Conservation (phyloP, 2,329 filamentous ascomycete species). For the Lachnum nothofagi region DNA sequence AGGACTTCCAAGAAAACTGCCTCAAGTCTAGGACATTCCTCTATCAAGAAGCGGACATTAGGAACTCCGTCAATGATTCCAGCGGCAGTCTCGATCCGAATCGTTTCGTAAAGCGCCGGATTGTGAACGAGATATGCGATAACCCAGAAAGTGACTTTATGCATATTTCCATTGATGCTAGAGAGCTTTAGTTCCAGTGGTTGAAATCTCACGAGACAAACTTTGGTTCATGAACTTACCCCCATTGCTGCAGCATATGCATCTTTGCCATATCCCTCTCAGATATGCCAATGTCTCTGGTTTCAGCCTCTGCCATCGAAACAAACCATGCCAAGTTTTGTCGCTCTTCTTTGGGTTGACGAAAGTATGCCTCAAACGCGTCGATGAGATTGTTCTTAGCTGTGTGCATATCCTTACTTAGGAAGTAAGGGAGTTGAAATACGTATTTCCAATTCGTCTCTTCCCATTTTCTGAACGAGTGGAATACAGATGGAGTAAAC, state of each 20-base stretch:
- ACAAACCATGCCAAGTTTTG: not conserved
- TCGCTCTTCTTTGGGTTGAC: not conserved
- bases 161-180: not conserved
- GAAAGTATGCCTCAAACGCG: not conserved
- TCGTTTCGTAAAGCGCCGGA: not conserved
- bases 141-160: not conserved
- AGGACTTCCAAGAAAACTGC: not conserved
- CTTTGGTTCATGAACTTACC: not conserved
- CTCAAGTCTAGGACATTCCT: not conserved
- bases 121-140: not conserved
- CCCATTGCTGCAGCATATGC: not conserved
- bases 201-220: no score
- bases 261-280: not conserved
- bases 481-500: not conserved
- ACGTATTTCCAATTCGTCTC: not conserved
- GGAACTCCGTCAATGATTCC: not conserved
- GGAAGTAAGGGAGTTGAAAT: not conserved
- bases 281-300: not conserved
- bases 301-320: not conserved
- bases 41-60: not conserved
- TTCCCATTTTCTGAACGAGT: not conserved
- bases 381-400: not conserved
- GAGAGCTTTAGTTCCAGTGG: not conserved
- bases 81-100: not conserved
- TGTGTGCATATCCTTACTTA: not conserved